Evolutionary conservation across 129 eudicot species (phyloP).

Genomic region (Rutidosis leptorrhynchoides): DNA sequence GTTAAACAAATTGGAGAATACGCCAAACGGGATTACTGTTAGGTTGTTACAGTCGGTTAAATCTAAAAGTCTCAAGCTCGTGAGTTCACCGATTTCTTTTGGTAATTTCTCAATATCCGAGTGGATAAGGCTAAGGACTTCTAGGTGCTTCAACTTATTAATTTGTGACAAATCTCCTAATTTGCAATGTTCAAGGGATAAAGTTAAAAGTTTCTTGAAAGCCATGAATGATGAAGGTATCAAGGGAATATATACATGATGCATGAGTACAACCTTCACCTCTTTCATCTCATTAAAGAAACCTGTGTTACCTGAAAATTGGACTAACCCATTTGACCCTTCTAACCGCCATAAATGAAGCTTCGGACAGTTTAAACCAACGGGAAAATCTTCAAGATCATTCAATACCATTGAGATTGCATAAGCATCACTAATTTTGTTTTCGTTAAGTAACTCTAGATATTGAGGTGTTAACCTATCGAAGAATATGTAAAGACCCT

Average conservation of each 20-base stretch:
- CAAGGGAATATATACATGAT: constrained; percentile 20
- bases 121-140: constrained; percentile 43
- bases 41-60: constrained; percentile 36
- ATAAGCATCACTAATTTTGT: constrained; percentile 24
- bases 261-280: constrained; percentile 42
- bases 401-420: constrained; percentile 38
- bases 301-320: constrained; percentile 23
- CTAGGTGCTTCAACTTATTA: constrained; percentile 36
- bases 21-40: constrained; percentile 31
- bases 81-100: constrained; percentile 34
- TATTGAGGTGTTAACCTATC: constrained; percentile 27
- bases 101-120: constrained; percentile 39
- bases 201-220: constrained; percentile 31
- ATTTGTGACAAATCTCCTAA: constrained; percentile 42
- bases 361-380: constrained; percentile 32
- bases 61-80: constrained; percentile 44
- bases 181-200: constrained; percentile 40
- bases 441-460: constrained; percentile 19
- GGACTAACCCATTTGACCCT: constrained; percentile 18
- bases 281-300: constrained; percentile 42
- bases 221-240: constrained; percentile 32
- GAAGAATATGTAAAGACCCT: constrained; percentile 30
- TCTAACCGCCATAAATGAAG: constrained; percentile 42
- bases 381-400: constrained; percentile 32
- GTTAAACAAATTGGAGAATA: constrained; percentile 32